A percentile compares a stretch with the other conserved stretches of the same genome.
phyloP scores from a whole-genome alignment of 225 moss, liverwort and hornwort species.

The Straminergon stramineum region DNA sequence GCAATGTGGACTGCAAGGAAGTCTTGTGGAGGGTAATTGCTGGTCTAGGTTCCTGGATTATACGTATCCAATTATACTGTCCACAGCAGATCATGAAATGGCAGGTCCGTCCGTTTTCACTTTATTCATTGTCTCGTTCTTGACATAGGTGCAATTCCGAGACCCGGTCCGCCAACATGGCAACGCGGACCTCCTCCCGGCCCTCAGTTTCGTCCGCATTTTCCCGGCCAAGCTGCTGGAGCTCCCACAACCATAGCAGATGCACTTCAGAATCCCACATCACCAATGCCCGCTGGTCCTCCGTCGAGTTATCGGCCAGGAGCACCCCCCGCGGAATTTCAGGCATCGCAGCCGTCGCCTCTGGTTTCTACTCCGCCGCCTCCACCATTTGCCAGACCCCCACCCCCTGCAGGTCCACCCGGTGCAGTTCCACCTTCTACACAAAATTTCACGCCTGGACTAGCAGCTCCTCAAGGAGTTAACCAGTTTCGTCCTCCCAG shows the following conservation, averaged over 20 bases:
- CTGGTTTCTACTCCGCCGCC: constrained; percentile 4
- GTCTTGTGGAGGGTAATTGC: neutral
- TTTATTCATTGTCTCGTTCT: neutral
- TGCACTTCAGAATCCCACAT: constrained; percentile 35
- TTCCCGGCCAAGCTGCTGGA: neutral
- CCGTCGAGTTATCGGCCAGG: constrained; percentile 19
- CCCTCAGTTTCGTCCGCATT: neutral
- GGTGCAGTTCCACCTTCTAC: constrained; percentile 7
- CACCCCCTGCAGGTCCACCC: constrained; percentile 14
- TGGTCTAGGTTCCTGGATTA: neutral
- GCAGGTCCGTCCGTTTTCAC: neutral
- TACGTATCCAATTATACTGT: neutral
- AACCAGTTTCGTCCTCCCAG: constrained; percentile 5
- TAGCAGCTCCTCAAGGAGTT: neutral
- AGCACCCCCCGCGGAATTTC: constrained; percentile 9
- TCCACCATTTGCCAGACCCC: constrained; percentile 15
- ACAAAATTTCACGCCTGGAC: constrained; percentile 6
- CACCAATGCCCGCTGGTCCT: constrained; percentile 25
- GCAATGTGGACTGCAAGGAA: neutral
- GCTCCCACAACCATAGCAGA: constrained; percentile 13
- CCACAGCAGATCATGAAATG: neutral
- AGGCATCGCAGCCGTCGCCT: constrained; percentile 25
- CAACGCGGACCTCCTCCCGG: constrained; percentile 37
- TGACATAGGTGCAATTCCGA: constrained; percentile 20
- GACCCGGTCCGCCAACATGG: constrained; percentile 40